A percentile compares a stretch with the other conserved stretches of the same genome.
These are phyloP conservation scores for Yamadazyma conglobata DNA, from an alignment of 1,139 yeast species.

Conservation along the genomic window DNA sequence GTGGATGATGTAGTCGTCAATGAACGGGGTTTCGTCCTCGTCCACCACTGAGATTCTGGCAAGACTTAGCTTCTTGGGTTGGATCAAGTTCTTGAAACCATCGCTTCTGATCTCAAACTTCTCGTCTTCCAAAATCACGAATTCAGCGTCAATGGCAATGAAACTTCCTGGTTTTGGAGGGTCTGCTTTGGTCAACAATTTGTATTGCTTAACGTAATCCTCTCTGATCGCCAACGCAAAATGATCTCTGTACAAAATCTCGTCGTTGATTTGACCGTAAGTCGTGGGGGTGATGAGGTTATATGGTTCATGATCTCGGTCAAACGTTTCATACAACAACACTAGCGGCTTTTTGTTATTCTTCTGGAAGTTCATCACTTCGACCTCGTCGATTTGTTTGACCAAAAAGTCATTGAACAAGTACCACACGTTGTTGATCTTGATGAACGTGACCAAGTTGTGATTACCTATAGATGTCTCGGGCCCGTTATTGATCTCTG, in stretches of 20 bases:
- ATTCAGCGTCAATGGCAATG: constrained; percentile 96
- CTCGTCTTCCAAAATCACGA: constrained; percentile 80
- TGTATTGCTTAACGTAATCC: constrained; percentile 57
- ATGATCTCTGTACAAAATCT: constrained; percentile 70
- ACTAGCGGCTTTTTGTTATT: constrained; percentile 86
- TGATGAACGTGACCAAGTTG: constrained; percentile 55
- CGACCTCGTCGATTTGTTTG: constrained; percentile 71
- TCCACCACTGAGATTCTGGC: constrained; percentile 86
- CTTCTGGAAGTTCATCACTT: constrained; percentile 60
- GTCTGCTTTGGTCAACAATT: constrained; percentile 59
- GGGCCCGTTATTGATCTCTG: constrained; percentile 59
- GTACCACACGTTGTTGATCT: constrained; percentile 65
- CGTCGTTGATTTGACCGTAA: constrained; percentile 46
- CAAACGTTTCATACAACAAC: constrained; percentile 58
- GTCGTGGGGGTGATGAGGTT: constrained; percentile 9
- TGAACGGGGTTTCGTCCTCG: constrained; percentile 71
- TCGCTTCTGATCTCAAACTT: constrained; percentile 68
- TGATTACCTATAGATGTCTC: constrained; percentile 49
- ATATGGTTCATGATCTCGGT: constrained; percentile 17
- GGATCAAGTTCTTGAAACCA: constrained; percentile 65
- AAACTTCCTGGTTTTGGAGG: constrained; percentile 73
- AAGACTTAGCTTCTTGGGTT: constrained; percentile 73
- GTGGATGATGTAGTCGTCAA: constrained; percentile 88
- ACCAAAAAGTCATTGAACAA: constrained; percentile 91
- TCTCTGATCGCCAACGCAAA: constrained; percentile 71